Conservation (phyloP, 1,139 yeast species). For the Suhomyces taliae region DNA sequence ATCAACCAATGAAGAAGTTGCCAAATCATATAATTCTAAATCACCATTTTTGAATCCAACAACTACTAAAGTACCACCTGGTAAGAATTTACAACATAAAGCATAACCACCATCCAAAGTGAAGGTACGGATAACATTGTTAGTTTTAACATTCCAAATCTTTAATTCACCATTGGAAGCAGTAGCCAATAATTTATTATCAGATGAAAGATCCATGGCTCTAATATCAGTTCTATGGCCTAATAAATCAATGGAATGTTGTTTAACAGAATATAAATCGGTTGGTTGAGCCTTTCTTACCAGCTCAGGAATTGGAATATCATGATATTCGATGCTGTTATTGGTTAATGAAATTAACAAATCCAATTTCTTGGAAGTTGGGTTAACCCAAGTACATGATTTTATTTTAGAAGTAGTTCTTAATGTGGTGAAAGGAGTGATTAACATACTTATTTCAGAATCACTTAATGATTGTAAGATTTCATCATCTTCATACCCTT, state of each 20-base stretch:
- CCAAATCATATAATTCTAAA: conserved; percentile 80
- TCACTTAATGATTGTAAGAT: conserved; percentile 52
- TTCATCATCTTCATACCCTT: conserved; percentile 63
- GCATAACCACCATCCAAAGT: conserved; percentile 78
- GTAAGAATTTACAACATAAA: conserved; percentile 75
- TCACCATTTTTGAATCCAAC: conserved; percentile 92
- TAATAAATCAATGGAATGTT: conserved; percentile 62
- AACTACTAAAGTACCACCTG: conserved; percentile 86
- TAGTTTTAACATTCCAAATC: conserved; percentile 79
- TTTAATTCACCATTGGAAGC: conserved; percentile 90
- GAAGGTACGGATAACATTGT: conserved; percentile 78
- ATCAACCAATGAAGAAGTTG: conserved; percentile 72
- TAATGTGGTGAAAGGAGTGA: conserved; percentile 63
- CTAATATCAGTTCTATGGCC: conserved; percentile 93
- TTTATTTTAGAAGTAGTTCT: conserved; percentile 59
- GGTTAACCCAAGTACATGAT: conserved; percentile 54
- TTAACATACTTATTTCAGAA: conserved; percentile 57
- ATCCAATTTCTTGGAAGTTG: conserved; percentile 51
- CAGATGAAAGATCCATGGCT: conserved; percentile 78
- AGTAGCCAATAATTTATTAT: conserved; percentile 77
- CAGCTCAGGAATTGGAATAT: conserved; percentile 50
- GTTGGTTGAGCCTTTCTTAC: conserved; percentile 47
- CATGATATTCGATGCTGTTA: conserved; percentile 73
- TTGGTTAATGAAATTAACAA: conserved; percentile 64
- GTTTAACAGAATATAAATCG: conserved; percentile 31